Evolutionary conservation across 345 rosid species (phyloP), one percentile per base, ranked within the genome.

Genomic region (Bruguiera sexangula): DNA sequence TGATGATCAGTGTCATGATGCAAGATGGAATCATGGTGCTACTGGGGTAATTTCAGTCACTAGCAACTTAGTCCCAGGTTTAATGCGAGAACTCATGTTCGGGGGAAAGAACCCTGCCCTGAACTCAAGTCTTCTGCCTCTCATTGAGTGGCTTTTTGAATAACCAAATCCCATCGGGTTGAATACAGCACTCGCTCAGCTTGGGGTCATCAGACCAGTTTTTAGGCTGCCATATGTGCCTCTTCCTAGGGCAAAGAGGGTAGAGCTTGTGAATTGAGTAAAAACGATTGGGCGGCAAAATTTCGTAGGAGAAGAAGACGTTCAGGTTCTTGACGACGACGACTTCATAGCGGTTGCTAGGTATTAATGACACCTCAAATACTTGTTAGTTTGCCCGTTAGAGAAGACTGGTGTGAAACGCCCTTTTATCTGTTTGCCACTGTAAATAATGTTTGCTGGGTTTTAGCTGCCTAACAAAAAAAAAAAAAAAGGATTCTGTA

Each of bases 111-210:
- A 84, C 50, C 77, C 80, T 6, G 75, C 80, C 2, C 72, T 94
- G 74, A 87, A 87, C 71, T 59, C 76, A n/a, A 88, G 85, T 80
- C 84, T 94, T 69, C 21, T 86, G 81, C 97, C 97, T 52, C 74
- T 94, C 34, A 86, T 94, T 7, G 80, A 85, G 51, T 91, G 93
- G 97, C 85, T 91, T 13, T 89, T 94, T 72, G 68, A 74, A 20
- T 93, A 91, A 78, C 96, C 96, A 8, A 89, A 87, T 71, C 96
- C 96, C 2, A 88, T 89, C 73, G 92, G 87, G 21, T 78, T 94
- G 60, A 91, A 91, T 83, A 94, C 93, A 2, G 97, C 97, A 48
- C 87, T 91, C 63, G 93, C 98, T 50, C 98, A 91, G 67, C 83
- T 94, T 1, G 97, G 97, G 50, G 97, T 88, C 37, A 88, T 84